Evolutionary conservation across 2,329 filamentous ascomycete species (phyloP).

Genomic region (Fusarium floridanum): DNA sequence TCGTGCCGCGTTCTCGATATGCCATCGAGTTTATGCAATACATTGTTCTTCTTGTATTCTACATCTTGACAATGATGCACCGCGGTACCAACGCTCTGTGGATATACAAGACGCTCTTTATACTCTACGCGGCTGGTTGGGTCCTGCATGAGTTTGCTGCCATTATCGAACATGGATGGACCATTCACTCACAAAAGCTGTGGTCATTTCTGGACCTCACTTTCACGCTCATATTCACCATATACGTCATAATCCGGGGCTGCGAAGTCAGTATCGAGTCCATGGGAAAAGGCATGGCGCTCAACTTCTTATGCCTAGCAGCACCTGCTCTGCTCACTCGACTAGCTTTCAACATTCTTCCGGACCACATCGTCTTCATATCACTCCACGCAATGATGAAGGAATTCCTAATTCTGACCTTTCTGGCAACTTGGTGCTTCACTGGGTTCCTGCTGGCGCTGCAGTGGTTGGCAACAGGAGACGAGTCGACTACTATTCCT

Average conservation of each 20-base stretch:
- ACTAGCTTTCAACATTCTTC: neutral
- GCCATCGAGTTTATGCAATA: neutral
- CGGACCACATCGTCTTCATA: neutral
- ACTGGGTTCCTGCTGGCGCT: neutral
- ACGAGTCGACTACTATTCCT: neutral
- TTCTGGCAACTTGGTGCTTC: neutral
- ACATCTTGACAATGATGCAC: neutral
- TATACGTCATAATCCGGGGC: neutral
- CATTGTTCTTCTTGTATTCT: neutral
- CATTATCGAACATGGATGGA: neutral
- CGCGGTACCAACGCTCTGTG: neutral
- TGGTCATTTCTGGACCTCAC: neutral
- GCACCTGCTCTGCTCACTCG: neutral
- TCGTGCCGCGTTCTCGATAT: neutral
- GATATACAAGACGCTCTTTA: neutral
- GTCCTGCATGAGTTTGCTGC: neutral
- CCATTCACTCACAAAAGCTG: neutral
- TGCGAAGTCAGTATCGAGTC: neutral
- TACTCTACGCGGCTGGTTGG: neutral
- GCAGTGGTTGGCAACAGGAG: neutral
- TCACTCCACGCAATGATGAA: neutral
- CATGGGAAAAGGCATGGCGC: neutral
- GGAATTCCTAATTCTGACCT: neutral
- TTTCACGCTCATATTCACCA: neutral
- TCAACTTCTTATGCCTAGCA: neutral